These are phyloP conservation scores for Asclepias syriaca DNA, from an alignment of 257 asterid genomes.

Conservation along the genomic window DNA sequence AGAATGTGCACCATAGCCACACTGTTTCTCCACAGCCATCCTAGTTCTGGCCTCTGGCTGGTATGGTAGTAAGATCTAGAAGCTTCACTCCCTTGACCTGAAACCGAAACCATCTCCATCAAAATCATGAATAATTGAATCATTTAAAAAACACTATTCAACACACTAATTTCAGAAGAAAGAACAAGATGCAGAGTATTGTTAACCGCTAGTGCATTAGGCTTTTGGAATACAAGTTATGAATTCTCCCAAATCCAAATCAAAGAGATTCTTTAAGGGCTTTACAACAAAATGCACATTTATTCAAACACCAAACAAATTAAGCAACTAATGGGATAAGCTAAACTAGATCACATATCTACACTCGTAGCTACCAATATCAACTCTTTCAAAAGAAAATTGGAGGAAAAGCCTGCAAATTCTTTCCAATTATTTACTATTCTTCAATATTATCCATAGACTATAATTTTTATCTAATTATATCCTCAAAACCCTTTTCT, in stretches of 20 bases:
- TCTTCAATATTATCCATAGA: too few relatives aligned
- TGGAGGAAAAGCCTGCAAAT: too few relatives aligned
- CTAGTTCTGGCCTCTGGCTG: constrained; percentile 69
- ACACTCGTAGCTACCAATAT: background rate
- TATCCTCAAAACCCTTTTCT: background rate
- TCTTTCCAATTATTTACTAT: too few relatives aligned
- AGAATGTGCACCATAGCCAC: constrained; percentile 51
- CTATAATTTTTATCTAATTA: too few relatives aligned
- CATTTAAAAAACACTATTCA: background rate
- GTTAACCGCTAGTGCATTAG: background rate
- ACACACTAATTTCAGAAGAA: background rate
- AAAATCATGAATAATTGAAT: constrained; percentile 3
- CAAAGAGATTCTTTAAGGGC: background rate
- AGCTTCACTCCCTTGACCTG: constrained; percentile 69
- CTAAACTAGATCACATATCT: background rate
- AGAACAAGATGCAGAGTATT: background rate
- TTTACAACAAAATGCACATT: background rate
- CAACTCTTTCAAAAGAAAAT: too few relatives aligned
- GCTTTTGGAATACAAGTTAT: background rate
- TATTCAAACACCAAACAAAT: background rate
- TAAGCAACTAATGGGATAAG: background rate
- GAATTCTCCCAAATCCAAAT: background rate
- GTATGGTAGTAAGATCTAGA: constrained; percentile 77
- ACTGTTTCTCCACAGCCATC: constrained; percentile 55
- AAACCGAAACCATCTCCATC: constrained; percentile 18